These are phyloP conservation scores for Sisymbrium irio DNA, from an alignment of 345 rosid genomes.

Conservation along the genomic window DNA sequence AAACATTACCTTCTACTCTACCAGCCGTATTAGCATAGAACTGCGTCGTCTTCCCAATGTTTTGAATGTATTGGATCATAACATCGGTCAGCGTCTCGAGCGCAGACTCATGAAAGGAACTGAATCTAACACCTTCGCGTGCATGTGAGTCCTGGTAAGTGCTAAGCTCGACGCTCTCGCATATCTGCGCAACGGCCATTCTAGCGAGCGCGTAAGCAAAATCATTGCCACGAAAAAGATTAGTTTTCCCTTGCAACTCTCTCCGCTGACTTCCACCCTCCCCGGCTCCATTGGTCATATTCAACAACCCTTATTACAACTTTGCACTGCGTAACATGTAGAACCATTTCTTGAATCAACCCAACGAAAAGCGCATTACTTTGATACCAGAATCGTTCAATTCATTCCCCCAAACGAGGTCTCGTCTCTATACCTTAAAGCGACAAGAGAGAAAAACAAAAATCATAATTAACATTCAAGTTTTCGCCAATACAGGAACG, in stretches of 20 bases:
- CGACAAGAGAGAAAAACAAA: neutral
- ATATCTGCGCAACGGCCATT: slow-evolving; percentile 59
- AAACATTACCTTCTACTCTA: slow-evolving; percentile 57
- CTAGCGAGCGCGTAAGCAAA: slow-evolving; percentile 56
- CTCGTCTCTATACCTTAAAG: slow-evolving; percentile 12
- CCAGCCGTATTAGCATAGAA: slow-evolving; percentile 66
- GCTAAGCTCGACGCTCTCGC: slow-evolving; percentile 30
- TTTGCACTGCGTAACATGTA: slow-evolving; percentile 35
- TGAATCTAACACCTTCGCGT: slow-evolving; percentile 74
- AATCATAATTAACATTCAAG: too few species aligned
- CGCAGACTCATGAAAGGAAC: slow-evolving; percentile 68
- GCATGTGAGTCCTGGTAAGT: slow-evolving; percentile 39
- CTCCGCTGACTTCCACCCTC: slow-evolving; percentile 60
- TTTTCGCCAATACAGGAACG: too few species aligned
- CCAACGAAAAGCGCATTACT: slow-evolving; percentile 32
- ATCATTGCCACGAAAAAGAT: slow-evolving; percentile 38
- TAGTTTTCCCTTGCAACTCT: slow-evolving; percentile 36
- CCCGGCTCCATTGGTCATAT: slow-evolving; percentile 91
- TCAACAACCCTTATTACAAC: slow-evolving; percentile 77
- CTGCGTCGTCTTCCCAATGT: slow-evolving; percentile 56
- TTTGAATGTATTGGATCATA: slow-evolving; percentile 48
- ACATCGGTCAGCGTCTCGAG: slow-evolving; percentile 65
- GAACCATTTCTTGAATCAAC: slow-evolving; percentile 36
- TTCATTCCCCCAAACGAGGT: neutral
- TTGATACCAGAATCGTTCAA: neutral